A percentile compares a stretch with the other conserved stretches of the same genome.
phyloP scores from a whole-genome alignment of 176 grass and related monocot genomes.

The Phyllostachys edulis region DNA sequence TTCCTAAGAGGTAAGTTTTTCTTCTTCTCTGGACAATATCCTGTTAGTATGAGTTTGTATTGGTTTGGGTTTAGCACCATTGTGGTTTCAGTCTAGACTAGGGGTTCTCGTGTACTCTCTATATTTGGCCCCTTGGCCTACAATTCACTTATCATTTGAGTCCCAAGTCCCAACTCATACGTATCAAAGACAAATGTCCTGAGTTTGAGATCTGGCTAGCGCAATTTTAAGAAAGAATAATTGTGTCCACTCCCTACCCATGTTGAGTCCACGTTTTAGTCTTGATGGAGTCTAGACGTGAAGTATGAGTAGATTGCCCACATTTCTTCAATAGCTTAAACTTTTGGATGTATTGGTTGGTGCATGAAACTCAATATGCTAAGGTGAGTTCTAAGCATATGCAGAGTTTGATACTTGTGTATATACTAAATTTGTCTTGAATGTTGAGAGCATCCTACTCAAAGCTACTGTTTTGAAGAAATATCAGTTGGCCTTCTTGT shows the following conservation, averaged over 20 bases:
- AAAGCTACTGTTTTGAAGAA: not conserved
- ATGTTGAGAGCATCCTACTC: not conserved
- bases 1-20: constrained; percentile 78
- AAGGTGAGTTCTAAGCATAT: not conserved
- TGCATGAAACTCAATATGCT: not conserved
- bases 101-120: not conserved
- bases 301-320: not conserved
- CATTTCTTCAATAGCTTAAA: not conserved
- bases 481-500: constrained; percentile 7
- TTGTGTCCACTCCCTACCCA: not conserved
- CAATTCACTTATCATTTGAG: not conserved
- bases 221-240: constrained; percentile 8
- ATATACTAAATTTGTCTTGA: not conserved
- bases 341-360: not conserved
- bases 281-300: not conserved
- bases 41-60: constrained; percentile 8
- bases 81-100: constrained; percentile 20
- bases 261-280: not conserved
- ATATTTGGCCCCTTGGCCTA: not conserved
- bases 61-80: not conserved
- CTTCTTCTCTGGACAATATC: not conserved
- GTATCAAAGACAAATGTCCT: not conserved
- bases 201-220: not conserved
- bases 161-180: not conserved
- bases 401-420: not conserved